Evolutionary conservation across 768 basidiomycete species (phyloP).

Genomic region (Suillus subalutaceus): DNA sequence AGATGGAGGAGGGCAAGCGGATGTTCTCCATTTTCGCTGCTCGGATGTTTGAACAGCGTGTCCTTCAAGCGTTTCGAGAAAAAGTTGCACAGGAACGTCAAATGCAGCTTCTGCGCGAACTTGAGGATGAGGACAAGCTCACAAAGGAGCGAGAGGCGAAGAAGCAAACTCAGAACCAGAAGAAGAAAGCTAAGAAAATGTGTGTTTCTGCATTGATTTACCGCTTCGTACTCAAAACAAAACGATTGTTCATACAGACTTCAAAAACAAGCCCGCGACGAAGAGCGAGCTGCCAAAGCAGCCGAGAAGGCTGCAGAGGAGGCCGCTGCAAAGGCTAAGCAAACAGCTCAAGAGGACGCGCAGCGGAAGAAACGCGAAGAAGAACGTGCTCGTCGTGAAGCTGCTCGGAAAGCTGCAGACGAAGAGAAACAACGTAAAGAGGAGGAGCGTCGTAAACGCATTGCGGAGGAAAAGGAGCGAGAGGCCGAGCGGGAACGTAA

Average conservation of each 20-base stretch:
- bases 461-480: constrained; percentile 79
- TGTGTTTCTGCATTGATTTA: constrained; percentile 40
- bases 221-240: constrained; percentile 8
- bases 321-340: constrained; percentile 74
- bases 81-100: constrained; percentile 96
- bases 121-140: constrained; percentile 93
- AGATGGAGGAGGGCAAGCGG: constrained; percentile 98
- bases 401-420: constrained; percentile 71
- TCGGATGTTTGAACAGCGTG: constrained; percentile 98
- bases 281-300: constrained; percentile 81
- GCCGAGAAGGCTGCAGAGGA: constrained; percentile 90
- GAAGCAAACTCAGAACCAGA: constrained; percentile 92
- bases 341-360: constrained; percentile 79
- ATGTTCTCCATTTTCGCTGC: constrained; percentile 99
- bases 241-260: constrained; percentile 49
- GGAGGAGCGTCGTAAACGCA: constrained; percentile 77
- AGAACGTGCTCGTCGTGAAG: constrained; percentile 79
- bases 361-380: constrained; percentile 83
- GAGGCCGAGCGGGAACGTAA: constrained; percentile 77
- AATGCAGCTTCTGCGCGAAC: constrained; percentile 87
- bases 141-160: constrained; percentile 89
- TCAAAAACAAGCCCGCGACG: constrained; percentile 92
- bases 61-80: constrained; percentile 94
- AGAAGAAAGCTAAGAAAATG: constrained; percentile 99
- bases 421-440: constrained; percentile 85